These are phyloP conservation scores for Tarenaya hassleriana DNA, from an alignment of 345 rosid genomes.

Conservation along the genomic window DNA sequence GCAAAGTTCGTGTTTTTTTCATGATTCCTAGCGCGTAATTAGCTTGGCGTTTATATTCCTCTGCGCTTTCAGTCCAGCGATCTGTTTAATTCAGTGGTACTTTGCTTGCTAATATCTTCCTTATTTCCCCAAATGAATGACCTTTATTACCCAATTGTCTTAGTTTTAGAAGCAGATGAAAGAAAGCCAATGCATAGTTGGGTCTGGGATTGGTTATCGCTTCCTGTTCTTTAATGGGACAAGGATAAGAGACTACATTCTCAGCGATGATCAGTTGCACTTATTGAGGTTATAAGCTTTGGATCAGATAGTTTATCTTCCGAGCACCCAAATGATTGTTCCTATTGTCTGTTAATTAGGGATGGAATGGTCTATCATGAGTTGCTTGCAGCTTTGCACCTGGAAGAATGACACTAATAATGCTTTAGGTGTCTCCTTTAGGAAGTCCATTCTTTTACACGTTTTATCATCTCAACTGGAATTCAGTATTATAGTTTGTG, in stretches of 20 bases:
- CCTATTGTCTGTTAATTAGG: background rate
- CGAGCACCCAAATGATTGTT: too few species aligned
- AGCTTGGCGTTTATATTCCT: background rate
- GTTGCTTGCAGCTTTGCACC: background rate
- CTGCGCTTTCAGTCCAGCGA: background rate
- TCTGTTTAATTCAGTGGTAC: background rate
- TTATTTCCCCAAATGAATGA: background rate
- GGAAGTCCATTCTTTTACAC: background rate
- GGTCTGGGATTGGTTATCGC: too few species aligned
- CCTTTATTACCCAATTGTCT: background rate
- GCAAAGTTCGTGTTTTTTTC: background rate
- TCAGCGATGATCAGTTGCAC: too few species aligned
- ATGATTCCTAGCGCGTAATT: background rate
- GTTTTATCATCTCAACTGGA: background rate
- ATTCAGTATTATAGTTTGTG: background rate
- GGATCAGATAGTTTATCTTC: too few species aligned
- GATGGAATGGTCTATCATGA: too few species aligned
- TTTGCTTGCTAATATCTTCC: background rate
- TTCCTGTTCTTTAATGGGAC: too few species aligned
- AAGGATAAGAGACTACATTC: too few species aligned
- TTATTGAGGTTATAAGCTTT: too few species aligned
- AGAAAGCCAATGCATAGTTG: conserved; percentile 6
- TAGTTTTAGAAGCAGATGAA: conserved; percentile 4
- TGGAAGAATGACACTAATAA: background rate
- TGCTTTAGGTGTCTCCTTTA: background rate